Conservation (phyloP, 768 basidiomycete species). For the Suillus plorans region DNA sequence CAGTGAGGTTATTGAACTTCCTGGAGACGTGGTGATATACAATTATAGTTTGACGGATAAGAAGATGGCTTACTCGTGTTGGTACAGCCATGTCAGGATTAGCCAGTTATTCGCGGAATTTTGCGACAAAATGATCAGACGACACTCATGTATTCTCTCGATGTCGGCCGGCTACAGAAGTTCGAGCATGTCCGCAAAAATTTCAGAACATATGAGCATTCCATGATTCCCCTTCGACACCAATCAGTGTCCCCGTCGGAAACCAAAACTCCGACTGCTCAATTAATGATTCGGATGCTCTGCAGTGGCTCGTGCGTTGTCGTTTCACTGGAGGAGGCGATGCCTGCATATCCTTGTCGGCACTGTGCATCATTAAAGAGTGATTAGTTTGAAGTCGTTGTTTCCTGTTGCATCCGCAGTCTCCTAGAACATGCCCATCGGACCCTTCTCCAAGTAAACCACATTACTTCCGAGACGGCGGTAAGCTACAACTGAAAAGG, state of each 20-base stretch:
- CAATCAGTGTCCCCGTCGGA: slow-evolving; percentile 38
- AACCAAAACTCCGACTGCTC: slow-evolving; percentile 26
- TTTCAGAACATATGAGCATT: slow-evolving; percentile 23
- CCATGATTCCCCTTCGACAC: slow-evolving; percentile 19
- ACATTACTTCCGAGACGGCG: slow-evolving; percentile 85
- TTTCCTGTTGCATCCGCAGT: slow-evolving; percentile 21
- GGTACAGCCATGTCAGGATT: slow-evolving; percentile 34
- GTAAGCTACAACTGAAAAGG: slow-evolving; percentile 83
- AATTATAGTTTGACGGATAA: background rate
- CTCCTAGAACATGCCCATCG: slow-evolving; percentile 74
- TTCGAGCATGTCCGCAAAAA: slow-evolving; percentile 38
- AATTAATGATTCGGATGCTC: background rate
- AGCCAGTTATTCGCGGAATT: slow-evolving; percentile 32
- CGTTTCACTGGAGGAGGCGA: slow-evolving; percentile 7
- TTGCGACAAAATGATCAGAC: slow-evolving; percentile 24
- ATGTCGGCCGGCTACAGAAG: slow-evolving; percentile 30
- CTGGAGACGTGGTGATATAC: slow-evolving; percentile 11
- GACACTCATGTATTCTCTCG: slow-evolving; percentile 32
- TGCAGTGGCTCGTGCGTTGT: slow-evolving; percentile 8
- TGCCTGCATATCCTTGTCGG: slow-evolving; percentile 1
- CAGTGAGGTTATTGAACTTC: slow-evolving; percentile 19
- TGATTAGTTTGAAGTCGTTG: background rate
- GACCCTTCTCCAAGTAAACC: slow-evolving; percentile 92
- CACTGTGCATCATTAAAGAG: slow-evolving; percentile 1
- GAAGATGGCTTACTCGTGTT: slow-evolving; percentile 27